phyloP scores from a whole-genome alignment of 1,139 yeast species.

The Taphrina pruni region DNA sequence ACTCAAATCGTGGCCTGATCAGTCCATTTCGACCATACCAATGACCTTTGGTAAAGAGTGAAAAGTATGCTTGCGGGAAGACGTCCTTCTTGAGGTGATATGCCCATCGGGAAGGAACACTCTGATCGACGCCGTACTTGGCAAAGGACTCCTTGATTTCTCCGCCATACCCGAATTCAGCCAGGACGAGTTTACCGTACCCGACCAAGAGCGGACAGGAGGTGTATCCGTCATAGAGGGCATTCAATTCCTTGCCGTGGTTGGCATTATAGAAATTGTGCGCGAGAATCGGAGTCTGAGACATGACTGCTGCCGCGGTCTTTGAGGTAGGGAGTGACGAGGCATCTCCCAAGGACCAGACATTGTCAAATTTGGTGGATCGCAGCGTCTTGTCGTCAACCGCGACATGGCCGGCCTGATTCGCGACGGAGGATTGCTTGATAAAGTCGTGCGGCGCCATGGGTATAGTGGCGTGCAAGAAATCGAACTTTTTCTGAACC shows the following conservation, averaged over 20 bases:
- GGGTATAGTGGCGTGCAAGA: constrained; percentile 42
- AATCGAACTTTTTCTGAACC: constrained; percentile 35
- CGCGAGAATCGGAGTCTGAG: constrained; percentile 42
- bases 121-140: constrained; percentile 40
- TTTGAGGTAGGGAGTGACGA: constrained; percentile 42
- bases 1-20: constrained; percentile 39
- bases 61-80: constrained; percentile 41
- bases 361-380: constrained; percentile 41
- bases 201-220: constrained; percentile 42
- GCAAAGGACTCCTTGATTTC: constrained; percentile 41
- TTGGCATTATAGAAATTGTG: constrained; percentile 40
- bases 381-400: constrained; percentile 40
- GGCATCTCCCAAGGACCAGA: constrained; percentile 43
- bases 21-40: constrained; percentile 42
- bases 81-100: constrained; percentile 43
- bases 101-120: constrained; percentile 39
- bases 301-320: constrained; percentile 43
- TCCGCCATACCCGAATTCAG: constrained; percentile 42
- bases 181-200: constrained; percentile 41
- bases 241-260: constrained; percentile 32
- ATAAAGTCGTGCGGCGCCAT: constrained; percentile 43
- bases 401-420: constrained; percentile 40
- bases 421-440: constrained; percentile 35
- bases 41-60: constrained; percentile 32
- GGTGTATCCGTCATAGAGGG: constrained; percentile 42